Base-by-base conservation (phyloP, 139 green algal genomes). In the Bryopsis sp. region DNA sequence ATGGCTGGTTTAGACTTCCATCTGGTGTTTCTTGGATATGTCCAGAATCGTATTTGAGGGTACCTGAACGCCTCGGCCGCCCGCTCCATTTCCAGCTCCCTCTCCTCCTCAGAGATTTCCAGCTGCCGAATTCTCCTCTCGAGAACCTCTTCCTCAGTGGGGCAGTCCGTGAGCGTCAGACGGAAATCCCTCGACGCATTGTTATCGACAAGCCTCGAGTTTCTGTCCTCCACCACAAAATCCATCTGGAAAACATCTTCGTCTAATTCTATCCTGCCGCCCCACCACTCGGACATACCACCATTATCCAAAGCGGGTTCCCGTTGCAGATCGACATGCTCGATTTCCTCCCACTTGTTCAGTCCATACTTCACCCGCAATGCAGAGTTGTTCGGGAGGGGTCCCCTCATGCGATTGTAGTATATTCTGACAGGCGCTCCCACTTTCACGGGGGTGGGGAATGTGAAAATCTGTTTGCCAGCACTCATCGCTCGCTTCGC, bases 261-360 rank as follows among this genome's bases (percentile, higher is more conserved):
- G 0, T 85, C 81, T 48, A 92, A 68, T 4, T 70, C 63, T 47
- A 90, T 48, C 5, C 70, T 46, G 1, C 66, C 70, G 48, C 76
- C 70, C 73, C 75, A 87, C 82, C 83, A 86, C 33, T 86, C 76
- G 59, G 79, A 58, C 8, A 48, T 43, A 35, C 47, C 28, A 11
- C 26, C 35, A 29, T 64, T 67, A 31, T 24, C 7, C 29, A 67
- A 64, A 37, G 76, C 33, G 76, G 47, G 19, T 31, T 46, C 59
- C 19, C 29, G 66, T 58, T 64, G 35, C 85, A 93, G 83, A 70
- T 82, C 59, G 31, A 86, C 19, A 34, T 74, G 54, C 34, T 76
- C 46, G 2, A 90, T 79, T 29, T 61, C 73, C 77, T 92, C 86
- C 89, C 88, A 95, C 59, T 83, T 84, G 82, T 95, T 95, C 3